phyloP scores from a whole-genome alignment of 108 stramenopile species.

The Cyclostephanos tholiformis region DNA sequence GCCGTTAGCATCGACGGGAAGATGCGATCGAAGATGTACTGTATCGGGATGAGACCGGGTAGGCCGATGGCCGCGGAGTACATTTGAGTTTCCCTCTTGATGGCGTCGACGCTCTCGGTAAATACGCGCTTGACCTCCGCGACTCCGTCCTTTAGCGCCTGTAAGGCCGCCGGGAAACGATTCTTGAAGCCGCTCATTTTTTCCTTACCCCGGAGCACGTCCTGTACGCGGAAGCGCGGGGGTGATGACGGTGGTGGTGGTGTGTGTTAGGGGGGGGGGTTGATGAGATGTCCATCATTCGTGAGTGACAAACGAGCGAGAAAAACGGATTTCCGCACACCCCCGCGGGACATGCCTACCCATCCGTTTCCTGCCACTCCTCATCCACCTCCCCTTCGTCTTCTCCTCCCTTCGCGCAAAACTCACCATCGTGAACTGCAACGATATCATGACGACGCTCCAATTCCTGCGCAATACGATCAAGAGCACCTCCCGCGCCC shows the following conservation, averaged over 20 bases:
- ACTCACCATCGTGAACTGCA: conserved; percentile 46
- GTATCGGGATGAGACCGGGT: conserved; percentile 57
- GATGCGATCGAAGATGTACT: conserved; percentile 58
- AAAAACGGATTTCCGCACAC: too few relatives aligned
- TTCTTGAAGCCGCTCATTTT: conserved; percentile 46
- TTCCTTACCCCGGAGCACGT: conserved; percentile 45
- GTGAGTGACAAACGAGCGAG: background rate
- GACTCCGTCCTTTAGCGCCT: conserved; percentile 45
- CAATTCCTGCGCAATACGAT: conserved; percentile 50
- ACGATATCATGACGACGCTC: conserved; percentile 43
- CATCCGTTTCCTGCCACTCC: too few relatives aligned
- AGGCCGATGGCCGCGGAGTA: conserved; percentile 42
- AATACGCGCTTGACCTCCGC: conserved; percentile 49
- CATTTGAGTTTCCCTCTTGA: conserved; percentile 55
- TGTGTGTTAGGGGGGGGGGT: background rate
- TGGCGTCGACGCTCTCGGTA: conserved; percentile 59
- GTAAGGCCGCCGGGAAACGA: conserved; percentile 50
- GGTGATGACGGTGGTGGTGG: too few relatives aligned
- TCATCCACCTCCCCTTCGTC: background rate
- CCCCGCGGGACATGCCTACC: too few relatives aligned
- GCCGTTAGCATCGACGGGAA: conserved; percentile 49
- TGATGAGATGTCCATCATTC: background rate
- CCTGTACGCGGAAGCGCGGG: conserved; percentile 8
- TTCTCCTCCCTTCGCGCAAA: background rate
- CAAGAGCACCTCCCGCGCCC: conserved; percentile 33